Evolutionary conservation across 306 rosid genomes (phyloP), one percentile per base, ranked within the genome.

Genomic region (Arachis stenosperma): DNA sequence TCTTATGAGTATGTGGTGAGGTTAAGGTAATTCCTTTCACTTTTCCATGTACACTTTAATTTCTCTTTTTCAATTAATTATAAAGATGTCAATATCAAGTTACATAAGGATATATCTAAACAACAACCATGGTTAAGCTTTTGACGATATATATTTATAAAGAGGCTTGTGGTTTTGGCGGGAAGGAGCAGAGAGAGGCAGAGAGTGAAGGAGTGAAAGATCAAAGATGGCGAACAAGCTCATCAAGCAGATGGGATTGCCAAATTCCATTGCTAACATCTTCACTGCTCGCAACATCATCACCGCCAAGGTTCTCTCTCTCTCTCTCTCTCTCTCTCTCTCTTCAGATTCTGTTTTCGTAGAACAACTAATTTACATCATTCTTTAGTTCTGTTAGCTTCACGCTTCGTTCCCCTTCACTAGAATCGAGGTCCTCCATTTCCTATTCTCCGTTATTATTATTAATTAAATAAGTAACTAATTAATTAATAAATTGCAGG

Each of bases 251-350:
- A 83, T 89, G 91, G 89, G 88, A 33, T 75, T 93, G 73, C 91
- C 92, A 61, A 86, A 76, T 79, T 77, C 90, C 79, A 84, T 87
- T 17, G 84, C 88, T 53, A 86, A 90, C 59, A 72, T 93, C 79
- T 93, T 93, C 78, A 67, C 92, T 33, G 98, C 93, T 75, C 96
- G 96, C 22, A 90, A 87, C 78, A 82, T 93, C 61, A 79, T 83
- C 86, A 90, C 97, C 55, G 90, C 96, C 82, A 83, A 93, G 93
- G 97, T 85, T 29, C 17, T 33, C 55, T 10, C 41, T 9, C 62
- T 30, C 15, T 0, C 11, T 44, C 9, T 5, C 9, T 44, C 48
- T 65, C 11, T 37, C 17, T 15, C 22, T 2, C 2, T 2, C 55
- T 6, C 30, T 22, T 48, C 57, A 30, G 41, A 56, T 44, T 27